Percentiles rank a stretch among this genome's conserved stretches.
Evolutionary conservation across 495 filamentous ascomycete genomes (phyloP).

Genomic region (Penicillium chermesinum): DNA sequence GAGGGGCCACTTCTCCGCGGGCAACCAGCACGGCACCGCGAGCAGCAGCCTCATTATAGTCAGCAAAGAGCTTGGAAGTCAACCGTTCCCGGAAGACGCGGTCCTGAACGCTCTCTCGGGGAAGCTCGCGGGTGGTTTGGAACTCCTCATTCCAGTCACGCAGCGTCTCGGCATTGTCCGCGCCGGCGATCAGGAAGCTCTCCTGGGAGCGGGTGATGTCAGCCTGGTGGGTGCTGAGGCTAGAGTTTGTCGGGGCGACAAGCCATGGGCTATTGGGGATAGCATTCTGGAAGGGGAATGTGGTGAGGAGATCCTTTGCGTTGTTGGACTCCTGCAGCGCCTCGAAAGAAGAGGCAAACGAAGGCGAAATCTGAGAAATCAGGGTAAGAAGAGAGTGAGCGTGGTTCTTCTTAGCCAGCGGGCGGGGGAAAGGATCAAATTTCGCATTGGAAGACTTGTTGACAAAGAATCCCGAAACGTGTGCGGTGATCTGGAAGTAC

Average conservation of each 20-base stretch:
- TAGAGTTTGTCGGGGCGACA: conserved; percentile 60
- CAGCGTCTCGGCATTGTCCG: conserved; percentile 88
- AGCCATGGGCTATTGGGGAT: conserved; percentile 92
- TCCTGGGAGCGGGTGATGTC: conserved; percentile 91
- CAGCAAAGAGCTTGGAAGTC: conserved; percentile 91
- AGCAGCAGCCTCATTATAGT: conserved; percentile 93
- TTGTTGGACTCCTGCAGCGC: conserved; percentile 75
- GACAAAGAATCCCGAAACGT: conserved; percentile 92
- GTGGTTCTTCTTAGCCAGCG: conserved; percentile 58
- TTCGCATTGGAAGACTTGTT: conserved; percentile 86
- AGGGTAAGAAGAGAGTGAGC: conserved; percentile 86
- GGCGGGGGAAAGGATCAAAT: conserved; percentile 82
- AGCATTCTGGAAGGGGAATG: conserved; percentile 92
- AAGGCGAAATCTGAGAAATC: conserved; percentile 70
- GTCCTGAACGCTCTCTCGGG: conserved; percentile 88
- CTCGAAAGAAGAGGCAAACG: conserved; percentile 69
- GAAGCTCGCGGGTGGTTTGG: conserved; percentile 90
- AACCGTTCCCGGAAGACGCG: conserved; percentile 93
- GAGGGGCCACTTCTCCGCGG: conserved; percentile 85
- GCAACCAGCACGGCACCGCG: conserved; percentile 92
- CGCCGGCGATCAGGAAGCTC: conserved; percentile 79
- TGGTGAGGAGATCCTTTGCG: conserved; percentile 77
- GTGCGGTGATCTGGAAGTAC: conserved; percentile 85
- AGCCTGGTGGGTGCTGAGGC: conserved; percentile 63
- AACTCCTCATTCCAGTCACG: conserved; percentile 99